Evolutionary conservation across 495 filamentous ascomycete genomes (phyloP).

Genomic region (Hypoxylon cercidicola): DNA sequence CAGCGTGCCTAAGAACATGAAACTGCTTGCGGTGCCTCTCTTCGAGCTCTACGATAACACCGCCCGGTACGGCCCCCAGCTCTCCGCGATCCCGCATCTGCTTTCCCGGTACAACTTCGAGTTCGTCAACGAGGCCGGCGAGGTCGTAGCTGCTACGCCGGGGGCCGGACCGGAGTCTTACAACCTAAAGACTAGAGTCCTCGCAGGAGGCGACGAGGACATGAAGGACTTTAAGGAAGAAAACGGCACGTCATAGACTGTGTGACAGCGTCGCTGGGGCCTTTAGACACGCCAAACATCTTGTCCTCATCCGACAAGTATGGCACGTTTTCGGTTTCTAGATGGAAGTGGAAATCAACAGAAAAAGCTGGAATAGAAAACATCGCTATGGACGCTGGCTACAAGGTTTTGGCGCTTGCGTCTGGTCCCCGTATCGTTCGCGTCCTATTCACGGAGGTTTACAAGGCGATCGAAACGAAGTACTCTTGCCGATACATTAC

Average conservation of each 20-base stretch:
- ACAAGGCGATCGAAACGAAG: too few species aligned
- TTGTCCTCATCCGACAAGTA: too few species aligned
- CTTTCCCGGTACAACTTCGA: conserved; percentile 97
- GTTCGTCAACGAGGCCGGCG: conserved; percentile 94
- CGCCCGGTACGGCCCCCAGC: conserved; percentile 90
- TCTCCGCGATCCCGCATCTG: conserved; percentile 94
- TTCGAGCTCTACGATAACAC: conserved; percentile 99
- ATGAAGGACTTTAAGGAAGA: conserved; percentile 53
- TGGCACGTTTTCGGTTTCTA: too few species aligned
- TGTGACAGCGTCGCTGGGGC: not conserved
- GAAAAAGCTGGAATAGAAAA: too few species aligned
- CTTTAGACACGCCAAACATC: too few species aligned
- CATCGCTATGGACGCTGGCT: too few species aligned
- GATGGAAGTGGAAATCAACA: too few species aligned
- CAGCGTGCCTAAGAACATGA: conserved; percentile 99
- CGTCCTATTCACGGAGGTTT: too few species aligned
- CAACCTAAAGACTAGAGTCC: conserved; percentile 75
- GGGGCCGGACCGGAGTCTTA: conserved; percentile 65
- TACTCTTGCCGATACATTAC: too few species aligned
- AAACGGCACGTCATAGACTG: conserved; percentile 35
- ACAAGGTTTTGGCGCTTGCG: too few species aligned
- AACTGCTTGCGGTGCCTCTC: conserved; percentile 92
- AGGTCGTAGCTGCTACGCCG: conserved; percentile 87
- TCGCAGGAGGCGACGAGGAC: conserved; percentile 75
- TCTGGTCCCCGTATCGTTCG: too few species aligned